Evolutionary conservation across 768 basidiomycete species (phyloP).

Genomic region (Hygrocybe coccinea): DNA sequence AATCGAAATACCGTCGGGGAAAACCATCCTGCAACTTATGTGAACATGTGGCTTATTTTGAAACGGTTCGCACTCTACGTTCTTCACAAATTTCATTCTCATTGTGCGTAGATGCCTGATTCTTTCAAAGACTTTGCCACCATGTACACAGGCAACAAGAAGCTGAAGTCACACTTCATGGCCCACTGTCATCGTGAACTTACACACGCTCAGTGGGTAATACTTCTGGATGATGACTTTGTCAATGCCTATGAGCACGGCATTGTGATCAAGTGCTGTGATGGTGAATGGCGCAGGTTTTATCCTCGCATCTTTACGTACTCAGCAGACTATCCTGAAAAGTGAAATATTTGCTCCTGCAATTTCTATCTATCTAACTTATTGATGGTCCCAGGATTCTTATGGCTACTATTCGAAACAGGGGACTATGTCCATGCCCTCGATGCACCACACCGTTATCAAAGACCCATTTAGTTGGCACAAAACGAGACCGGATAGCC

Average conservation of each 20-base stretch:
- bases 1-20: slow-evolving; percentile 33
- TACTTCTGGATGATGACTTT: slow-evolving; percentile 18
- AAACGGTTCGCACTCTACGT: slow-evolving; percentile 22
- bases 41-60: slow-evolving; percentile 39
- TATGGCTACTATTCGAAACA: slow-evolving; percentile 12
- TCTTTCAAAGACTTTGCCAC: slow-evolving; percentile 4
- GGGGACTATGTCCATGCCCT: slow-evolving; percentile 23
- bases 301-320: slow-evolving; percentile 33
- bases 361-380: slow-evolving; percentile 5
- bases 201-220: slow-evolving; percentile 3
- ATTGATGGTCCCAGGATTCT: slow-evolving; percentile 19
- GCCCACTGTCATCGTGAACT: slow-evolving; percentile 6
- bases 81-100: neutral
- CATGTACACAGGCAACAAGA: slow-evolving; percentile 17
- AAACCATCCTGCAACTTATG: slow-evolving; percentile 26
- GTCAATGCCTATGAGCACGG: slow-evolving; percentile 26
- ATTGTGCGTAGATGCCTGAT: slow-evolving; percentile 9
- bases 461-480: slow-evolving; percentile 25
- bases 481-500: neutral
- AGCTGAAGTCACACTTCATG: neutral
- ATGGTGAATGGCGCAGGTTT: slow-evolving; percentile 25
- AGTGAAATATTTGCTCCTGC: slow-evolving; percentile 18
- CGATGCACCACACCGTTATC: slow-evolving; percentile 19
- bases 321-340: slow-evolving; percentile 35
- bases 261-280: slow-evolving; percentile 25